These are phyloP conservation scores for Tetrapisispora taiwanensis DNA, from an alignment of 805 yeast genomes.

Conservation along the genomic window DNA sequence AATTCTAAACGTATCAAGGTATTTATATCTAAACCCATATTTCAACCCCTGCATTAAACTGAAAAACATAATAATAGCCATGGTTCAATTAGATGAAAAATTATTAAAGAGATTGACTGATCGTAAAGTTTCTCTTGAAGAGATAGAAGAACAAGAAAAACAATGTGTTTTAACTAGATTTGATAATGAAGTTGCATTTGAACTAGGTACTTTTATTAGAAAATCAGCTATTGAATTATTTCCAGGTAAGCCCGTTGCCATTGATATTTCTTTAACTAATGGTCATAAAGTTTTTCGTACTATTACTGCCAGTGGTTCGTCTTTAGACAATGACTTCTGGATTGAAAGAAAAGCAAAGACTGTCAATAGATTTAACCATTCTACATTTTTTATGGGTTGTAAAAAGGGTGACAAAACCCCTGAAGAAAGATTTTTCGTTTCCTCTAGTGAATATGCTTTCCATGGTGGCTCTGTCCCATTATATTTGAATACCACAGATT, in stretches of 20 bases:
- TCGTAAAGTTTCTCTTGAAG: constrained; percentile 8
- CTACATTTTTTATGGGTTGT: constrained; percentile 40
- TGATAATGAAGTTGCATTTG: constrained; percentile 35
- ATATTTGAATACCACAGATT: constrained; percentile 25
- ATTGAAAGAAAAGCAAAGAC: constrained; percentile 40
- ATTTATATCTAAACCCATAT: no score
- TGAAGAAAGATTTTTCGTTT: constrained; percentile 34
- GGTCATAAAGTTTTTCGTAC: constrained; percentile 41
- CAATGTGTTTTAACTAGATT: constrained; percentile 10
- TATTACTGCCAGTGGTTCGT: constrained; percentile 29
- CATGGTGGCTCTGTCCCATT: constrained; percentile 53
- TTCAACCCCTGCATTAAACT: no score
- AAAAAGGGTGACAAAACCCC: constrained; percentile 31
- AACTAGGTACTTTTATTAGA: constrained; percentile 36
- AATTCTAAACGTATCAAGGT: no score
- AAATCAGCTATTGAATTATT: constrained; percentile 24
- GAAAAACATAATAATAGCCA: no score
- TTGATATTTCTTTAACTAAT: constrained; percentile 37
- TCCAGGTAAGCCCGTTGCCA: constrained; percentile 33
- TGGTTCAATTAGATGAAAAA: constrained; percentile 5
- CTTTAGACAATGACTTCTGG: constrained; percentile 47
- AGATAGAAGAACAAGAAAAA: constrained; percentile 10
- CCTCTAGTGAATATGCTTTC: constrained; percentile 36
- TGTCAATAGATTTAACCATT: constrained; percentile 37
- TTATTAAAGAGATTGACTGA: constrained; percentile 1